Evolutionary conservation across 228 moss, liverwort and hornwort species (phyloP).

Genomic region (Sphagnum magellanicum): DNA sequence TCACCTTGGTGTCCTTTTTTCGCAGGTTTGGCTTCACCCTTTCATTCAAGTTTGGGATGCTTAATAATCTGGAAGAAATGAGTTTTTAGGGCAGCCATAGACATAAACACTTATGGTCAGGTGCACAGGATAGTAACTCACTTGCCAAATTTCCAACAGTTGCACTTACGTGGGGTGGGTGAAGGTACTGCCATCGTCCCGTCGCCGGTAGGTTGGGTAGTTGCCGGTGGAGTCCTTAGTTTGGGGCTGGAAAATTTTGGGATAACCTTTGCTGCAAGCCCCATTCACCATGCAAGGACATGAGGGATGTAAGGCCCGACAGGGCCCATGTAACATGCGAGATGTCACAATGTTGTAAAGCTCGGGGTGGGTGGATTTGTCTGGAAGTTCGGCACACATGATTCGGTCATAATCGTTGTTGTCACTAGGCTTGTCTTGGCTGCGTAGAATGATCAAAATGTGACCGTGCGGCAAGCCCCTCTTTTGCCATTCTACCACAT

Average conservation of each 20-base stretch:
- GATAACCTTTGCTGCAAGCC: background rate
- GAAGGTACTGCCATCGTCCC: too few species aligned
- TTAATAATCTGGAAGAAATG: too few species aligned
- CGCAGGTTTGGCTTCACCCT: too few species aligned
- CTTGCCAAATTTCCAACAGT: too few species aligned
- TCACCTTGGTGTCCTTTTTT: too few species aligned
- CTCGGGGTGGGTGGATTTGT: background rate
- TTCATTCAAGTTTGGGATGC: too few species aligned
- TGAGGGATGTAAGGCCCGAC: background rate
- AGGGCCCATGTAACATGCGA: background rate
- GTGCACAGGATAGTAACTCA: too few species aligned
- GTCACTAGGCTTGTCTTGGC: background rate
- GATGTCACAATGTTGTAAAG: background rate
- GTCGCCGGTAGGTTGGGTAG: too few species aligned
- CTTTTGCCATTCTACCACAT: background rate
- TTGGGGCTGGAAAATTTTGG: background rate
- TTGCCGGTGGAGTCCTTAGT: background rate
- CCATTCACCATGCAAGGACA: background rate
- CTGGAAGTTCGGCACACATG: background rate
- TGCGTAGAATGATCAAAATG: background rate
- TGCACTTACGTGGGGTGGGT: too few species aligned
- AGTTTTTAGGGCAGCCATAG: too few species aligned
- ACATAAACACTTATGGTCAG: too few species aligned
- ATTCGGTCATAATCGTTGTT: background rate
- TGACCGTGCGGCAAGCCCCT: background rate